Evolutionary conservation across 805 yeast genomes (phyloP).

Genomic region (Yarrowia sp.): DNA sequence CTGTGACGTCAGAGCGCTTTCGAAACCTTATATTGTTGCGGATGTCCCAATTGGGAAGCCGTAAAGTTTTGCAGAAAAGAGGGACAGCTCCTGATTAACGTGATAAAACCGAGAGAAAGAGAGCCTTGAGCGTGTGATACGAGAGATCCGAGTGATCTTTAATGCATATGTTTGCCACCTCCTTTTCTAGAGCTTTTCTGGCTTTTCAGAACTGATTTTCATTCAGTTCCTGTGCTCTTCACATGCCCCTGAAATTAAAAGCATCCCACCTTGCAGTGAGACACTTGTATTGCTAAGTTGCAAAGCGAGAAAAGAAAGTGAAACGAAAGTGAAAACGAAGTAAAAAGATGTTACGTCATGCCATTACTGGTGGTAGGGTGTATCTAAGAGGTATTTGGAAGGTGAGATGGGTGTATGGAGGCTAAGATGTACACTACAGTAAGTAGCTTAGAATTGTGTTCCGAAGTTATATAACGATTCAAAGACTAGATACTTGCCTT

Average conservation of each 20-base stretch:
- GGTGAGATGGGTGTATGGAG: too few species aligned
- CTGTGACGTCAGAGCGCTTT: not conserved
- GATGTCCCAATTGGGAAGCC: conserved; percentile 4
- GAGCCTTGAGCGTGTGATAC: not conserved
- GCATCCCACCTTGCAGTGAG: conserved; percentile 13
- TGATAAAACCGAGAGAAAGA: not conserved
- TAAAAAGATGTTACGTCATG: not conserved
- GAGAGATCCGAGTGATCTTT: not conserved
- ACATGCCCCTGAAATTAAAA: conserved; percentile 12
- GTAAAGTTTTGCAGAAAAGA: not conserved
- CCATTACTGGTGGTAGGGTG: not conserved
- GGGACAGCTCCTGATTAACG: not conserved
- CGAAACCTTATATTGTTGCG: not conserved
- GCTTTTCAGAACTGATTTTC: not conserved
- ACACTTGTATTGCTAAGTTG: not conserved
- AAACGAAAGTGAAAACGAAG: not conserved
- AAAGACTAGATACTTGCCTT: too few species aligned
- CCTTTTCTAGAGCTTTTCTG: not conserved
- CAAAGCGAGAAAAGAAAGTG: not conserved
- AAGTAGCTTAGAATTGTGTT: too few species aligned
- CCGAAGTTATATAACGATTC: too few species aligned
- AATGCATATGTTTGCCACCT: not conserved
- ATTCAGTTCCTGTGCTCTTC: not conserved
- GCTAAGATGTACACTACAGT: too few species aligned
- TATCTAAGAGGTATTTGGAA: too few species aligned